Percentiles rank a stretch among this genome's conserved stretches.
Conservation (phyloP, 176 grass and related monocot genomes). For the Pontederia paniculata region DNA sequence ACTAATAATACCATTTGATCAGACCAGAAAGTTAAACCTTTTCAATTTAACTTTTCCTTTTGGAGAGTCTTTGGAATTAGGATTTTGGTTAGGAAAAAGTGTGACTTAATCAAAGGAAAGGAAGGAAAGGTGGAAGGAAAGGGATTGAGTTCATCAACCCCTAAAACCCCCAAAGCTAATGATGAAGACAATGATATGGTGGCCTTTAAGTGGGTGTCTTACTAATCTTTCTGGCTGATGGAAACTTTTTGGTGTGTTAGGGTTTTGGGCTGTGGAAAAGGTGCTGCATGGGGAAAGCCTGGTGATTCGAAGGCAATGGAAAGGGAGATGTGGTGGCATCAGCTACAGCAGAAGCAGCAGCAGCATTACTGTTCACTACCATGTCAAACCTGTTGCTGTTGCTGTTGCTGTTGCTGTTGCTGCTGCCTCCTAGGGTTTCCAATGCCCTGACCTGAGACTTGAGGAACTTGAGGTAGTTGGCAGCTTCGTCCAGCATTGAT, state of each 20-base stretch:
- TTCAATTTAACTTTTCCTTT: too few species aligned
- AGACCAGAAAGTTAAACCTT: too few species aligned
- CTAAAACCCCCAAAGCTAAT: conserved; percentile 3
- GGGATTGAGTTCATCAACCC: not conserved
- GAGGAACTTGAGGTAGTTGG: conserved; percentile 17
- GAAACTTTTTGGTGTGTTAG: not conserved
- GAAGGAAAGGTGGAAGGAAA: too few species aligned
- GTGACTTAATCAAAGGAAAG: not conserved
- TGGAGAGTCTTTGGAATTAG: not conserved
- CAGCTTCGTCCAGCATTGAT: conserved; percentile 10
- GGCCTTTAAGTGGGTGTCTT: too few species aligned
- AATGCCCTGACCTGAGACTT: conserved; percentile 11
- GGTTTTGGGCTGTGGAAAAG: not conserved
- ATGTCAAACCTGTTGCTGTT: not conserved
- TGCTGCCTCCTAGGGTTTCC: conserved; percentile 2
- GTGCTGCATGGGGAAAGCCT: not conserved
- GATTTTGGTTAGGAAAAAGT: not conserved
- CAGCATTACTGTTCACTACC: not conserved
- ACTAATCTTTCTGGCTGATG: not conserved
- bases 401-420: not conserved
- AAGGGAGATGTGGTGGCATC: not conserved
- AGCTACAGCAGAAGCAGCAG: not conserved
- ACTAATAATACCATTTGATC: too few species aligned
- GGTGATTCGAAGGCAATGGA: not conserved
- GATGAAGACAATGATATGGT: conserved; percentile 3